Conservation (phyloP, 2,329 filamentous ascomycete genomes). For the Orbilia ellipsospora region DNA sequence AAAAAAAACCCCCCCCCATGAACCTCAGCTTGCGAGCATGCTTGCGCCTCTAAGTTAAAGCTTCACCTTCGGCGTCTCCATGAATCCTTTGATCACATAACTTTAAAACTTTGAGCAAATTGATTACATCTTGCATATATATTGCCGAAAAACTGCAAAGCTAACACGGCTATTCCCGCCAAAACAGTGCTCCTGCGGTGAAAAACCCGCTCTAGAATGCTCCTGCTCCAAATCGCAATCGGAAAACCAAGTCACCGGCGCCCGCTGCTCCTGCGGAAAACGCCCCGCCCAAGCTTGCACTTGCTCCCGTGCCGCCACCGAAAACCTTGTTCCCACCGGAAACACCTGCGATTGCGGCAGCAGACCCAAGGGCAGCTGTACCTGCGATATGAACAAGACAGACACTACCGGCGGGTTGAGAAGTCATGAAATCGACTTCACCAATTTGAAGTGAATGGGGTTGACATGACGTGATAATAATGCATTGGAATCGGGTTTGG, state of each 20-base stretch:
- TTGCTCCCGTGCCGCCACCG: conserved; percentile 38
- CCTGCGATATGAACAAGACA: conserved; percentile 41
- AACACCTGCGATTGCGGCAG: conserved; percentile 44
- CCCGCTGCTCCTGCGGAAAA: conserved; percentile 51
- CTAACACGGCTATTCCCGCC: too few relatives aligned
- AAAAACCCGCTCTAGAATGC: conserved; percentile 40
- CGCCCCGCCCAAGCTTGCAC: conserved; percentile 53
- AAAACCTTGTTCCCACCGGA: conserved; percentile 36
- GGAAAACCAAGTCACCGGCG: conserved; percentile 53
- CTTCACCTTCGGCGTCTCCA: too few relatives aligned
- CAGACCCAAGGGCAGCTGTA: conserved; percentile 48
- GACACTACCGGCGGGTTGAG: conserved; percentile 34
- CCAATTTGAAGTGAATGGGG: conserved; percentile 38
- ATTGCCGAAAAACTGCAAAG: too few relatives aligned
- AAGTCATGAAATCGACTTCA: conserved; percentile 42
- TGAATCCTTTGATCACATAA: too few relatives aligned
- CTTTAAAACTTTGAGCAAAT: too few relatives aligned
- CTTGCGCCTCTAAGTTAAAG: too few relatives aligned
- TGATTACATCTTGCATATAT: too few relatives aligned
- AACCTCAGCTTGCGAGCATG: too few relatives aligned
- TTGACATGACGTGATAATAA: neutral
- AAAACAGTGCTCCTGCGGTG: conserved; percentile 49
- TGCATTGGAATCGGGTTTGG: neutral
- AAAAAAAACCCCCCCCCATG: too few relatives aligned
- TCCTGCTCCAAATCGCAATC: conserved; percentile 29